Percentiles rank a stretch among this genome's conserved stretches.
Conservation (phyloP, 139 green algal genomes). For the Asterochloris sp. region DNA sequence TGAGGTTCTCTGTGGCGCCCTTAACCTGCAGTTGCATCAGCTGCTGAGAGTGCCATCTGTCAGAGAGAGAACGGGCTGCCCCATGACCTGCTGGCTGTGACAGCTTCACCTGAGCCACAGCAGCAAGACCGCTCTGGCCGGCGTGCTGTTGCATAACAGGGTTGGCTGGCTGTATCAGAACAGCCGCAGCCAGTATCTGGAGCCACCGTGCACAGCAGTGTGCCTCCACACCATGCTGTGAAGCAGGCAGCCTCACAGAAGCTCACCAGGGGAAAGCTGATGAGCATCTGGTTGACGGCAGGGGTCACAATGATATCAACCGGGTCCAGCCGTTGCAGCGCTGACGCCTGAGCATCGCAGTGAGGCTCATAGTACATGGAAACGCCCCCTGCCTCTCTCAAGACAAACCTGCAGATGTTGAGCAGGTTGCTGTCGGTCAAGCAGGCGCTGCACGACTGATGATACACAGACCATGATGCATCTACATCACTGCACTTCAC, state of each 20-base stretch:
- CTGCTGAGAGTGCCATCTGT: neutral
- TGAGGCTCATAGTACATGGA: conserved; percentile 75
- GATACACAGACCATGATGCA: neutral
- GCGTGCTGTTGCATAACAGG: neutral
- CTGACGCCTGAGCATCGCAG: conserved; percentile 49
- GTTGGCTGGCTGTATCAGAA: neutral
- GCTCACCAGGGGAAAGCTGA: neutral
- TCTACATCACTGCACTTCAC: neutral
- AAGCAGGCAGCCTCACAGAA: neutral
- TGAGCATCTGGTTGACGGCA: conserved; percentile 33
- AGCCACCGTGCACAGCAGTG: neutral
- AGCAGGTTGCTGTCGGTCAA: no score
- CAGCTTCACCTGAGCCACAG: neutral
- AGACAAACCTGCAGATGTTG: conserved; percentile 26
- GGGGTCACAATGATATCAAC: conserved; percentile 68
- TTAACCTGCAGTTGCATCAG: conserved; percentile 31
- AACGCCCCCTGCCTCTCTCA: conserved; percentile 42
- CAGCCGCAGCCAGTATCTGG: no score
- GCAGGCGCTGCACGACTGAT: conserved; percentile 1
- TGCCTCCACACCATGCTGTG: neutral
- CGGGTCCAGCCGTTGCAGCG: conserved; percentile 22
- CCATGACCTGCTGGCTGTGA: neutral
- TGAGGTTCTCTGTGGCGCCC: conserved; percentile 46
- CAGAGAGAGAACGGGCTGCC: neutral
- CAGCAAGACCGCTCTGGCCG: neutral